Conservation (phyloP, 768 basidiomycete species). For the Phallus indusiatus region DNA sequence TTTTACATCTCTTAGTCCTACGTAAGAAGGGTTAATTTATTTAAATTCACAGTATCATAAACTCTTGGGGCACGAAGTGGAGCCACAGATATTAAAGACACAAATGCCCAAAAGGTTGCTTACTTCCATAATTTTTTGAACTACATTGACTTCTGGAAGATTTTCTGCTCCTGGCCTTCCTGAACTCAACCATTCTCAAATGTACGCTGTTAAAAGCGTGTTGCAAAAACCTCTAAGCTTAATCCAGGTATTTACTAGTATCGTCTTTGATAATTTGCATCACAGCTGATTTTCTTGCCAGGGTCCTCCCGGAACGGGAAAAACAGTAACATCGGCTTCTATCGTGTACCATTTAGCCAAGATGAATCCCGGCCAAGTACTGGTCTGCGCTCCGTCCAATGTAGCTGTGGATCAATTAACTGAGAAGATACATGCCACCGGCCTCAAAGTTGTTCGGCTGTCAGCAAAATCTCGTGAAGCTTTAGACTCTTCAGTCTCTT, state of each 20-base stretch:
- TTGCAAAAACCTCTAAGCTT: conserved; percentile 95
- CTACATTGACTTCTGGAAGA: conserved; percentile 13
- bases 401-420: conserved; percentile 99
- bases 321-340: conserved; percentile 98
- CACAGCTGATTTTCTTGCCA: conserved; percentile 6
- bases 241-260: conserved; percentile 53
- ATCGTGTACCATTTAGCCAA: conserved; percentile 98
- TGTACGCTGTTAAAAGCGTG: conserved; percentile 99
- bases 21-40: background rate
- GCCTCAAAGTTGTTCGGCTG: conserved; percentile 93
- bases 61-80: conserved; percentile 93
- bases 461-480: conserved; percentile 99
- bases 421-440: conserved; percentile 99
- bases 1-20: background rate
- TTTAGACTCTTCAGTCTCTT: conserved; percentile 88
- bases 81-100: conserved; percentile 82
- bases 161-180: conserved; percentile 97
- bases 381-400: conserved; percentile 97
- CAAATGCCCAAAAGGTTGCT: conserved; percentile 81
- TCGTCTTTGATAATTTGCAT: background rate
- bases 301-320: conserved; percentile 97
- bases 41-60: conserved; percentile 78
- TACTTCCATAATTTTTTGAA: background rate
- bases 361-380: conserved; percentile 99
- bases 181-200: conserved; percentile 98